phyloP scores from a whole-genome alignment of 139 green algal species.

The Tetraselmis striata region DNA sequence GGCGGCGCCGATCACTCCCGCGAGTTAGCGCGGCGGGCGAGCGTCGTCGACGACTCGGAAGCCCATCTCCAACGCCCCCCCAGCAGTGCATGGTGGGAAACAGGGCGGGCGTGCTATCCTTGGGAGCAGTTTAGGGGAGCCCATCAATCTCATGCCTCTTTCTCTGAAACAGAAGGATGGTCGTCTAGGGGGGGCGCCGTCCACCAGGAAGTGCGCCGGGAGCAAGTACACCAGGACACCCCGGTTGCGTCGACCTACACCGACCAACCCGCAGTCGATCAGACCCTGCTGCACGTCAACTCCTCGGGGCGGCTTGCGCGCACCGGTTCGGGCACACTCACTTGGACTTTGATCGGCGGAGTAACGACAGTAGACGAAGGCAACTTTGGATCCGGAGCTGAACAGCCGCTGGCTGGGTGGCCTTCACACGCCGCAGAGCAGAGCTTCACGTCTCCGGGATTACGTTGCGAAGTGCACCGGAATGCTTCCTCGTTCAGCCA shows the following conservation, averaged over 20 bases:
- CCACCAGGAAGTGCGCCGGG: too few species aligned
- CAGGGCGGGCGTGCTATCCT: neutral
- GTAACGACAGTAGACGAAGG: neutral
- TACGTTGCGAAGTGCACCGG: neutral
- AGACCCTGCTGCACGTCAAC: neutral
- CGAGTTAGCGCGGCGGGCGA: too few species aligned
- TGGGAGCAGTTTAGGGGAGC: neutral
- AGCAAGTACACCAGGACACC: neutral
- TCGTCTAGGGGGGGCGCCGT: neutral
- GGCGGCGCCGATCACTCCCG: too few species aligned
- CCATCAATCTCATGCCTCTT: neutral
- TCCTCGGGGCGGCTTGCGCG: neutral
- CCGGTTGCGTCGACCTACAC: neutral
- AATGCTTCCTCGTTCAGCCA: neutral
- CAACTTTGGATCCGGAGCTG: too few species aligned
- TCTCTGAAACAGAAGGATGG: too few species aligned
- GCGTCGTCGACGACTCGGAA: too few species aligned
- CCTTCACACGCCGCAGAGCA: too few species aligned
- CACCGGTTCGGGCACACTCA: neutral
- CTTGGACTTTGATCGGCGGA: neutral
- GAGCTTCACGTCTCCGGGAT: too few species aligned
- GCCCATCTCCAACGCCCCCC: too few species aligned
- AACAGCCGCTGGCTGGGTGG: too few species aligned
- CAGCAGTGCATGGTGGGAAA: neutral
- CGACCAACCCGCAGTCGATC: neutral